Evolutionary conservation across 225 moss, liverwort and hornwort genomes (phyloP).

Genomic region (Pseudisothecium myosuroides): DNA sequence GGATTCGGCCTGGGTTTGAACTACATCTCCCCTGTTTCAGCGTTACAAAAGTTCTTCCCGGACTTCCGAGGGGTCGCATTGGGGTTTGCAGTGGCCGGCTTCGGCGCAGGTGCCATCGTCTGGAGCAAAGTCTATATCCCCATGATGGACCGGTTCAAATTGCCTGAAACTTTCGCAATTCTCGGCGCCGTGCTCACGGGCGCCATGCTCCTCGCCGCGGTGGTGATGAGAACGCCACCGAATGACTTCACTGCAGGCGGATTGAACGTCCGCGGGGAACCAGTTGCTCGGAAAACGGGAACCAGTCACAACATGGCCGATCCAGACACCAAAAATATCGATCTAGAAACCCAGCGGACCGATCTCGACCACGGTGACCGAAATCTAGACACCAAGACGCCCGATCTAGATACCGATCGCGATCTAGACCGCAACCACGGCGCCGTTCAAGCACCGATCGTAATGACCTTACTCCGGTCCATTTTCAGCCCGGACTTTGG

Average conservation of each 20-base stretch:
- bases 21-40: constrained; percentile 75
- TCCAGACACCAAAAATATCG: not conserved
- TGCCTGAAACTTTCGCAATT: constrained; percentile 50
- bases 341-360: not conserved
- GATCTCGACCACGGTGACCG: not conserved
- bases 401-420: not conserved
- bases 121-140: constrained; percentile 59
- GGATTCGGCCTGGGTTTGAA: constrained; percentile 37
- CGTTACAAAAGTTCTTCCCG: constrained; percentile 69
- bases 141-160: constrained; percentile 8
- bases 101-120: constrained; percentile 57
- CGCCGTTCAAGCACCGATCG: not conserved
- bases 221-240: constrained; percentile 47
- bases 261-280: constrained; percentile 32
- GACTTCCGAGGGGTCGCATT: constrained; percentile 58
- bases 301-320: not conserved
- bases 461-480: constrained; percentile 23
- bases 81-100: constrained; percentile 69
- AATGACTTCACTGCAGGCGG: constrained; percentile 31
- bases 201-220: constrained; percentile 22
- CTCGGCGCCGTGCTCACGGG: constrained; percentile 35
- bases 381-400: not conserved
- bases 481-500: constrained; percentile 35
- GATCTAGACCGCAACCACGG: not conserved
- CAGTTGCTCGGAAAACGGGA: not conserved